Conservation (phyloP, 2,329 filamentous ascomycete genomes). For the Cyclaneusma minus region DNA sequence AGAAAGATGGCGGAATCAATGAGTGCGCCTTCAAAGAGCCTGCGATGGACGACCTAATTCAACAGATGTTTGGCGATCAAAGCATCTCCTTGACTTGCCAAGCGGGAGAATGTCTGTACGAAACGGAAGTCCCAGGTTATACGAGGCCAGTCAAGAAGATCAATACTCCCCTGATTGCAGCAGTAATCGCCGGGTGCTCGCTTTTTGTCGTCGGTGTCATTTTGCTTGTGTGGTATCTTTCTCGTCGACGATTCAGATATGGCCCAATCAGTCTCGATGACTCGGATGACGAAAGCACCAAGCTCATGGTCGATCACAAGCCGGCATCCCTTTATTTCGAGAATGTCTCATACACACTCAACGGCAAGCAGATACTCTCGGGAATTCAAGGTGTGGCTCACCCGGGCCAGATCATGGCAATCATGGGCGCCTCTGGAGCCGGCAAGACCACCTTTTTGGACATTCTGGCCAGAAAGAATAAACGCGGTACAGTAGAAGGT, state of each 20-base stretch:
- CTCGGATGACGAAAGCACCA: slow-evolving; percentile 72
- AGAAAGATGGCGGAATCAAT: slow-evolving; percentile 45
- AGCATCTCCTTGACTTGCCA: slow-evolving; percentile 74
- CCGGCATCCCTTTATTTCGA: slow-evolving; percentile 80
- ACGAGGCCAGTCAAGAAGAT: slow-evolving; percentile 79
- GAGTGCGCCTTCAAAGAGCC: slow-evolving; percentile 79
- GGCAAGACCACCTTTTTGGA: slow-evolving; percentile 97
- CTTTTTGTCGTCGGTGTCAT: slow-evolving; percentile 84
- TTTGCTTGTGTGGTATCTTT: slow-evolving; percentile 73
- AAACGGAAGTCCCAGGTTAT: slow-evolving; percentile 87
- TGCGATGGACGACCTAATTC: slow-evolving; percentile 82
- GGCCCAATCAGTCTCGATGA: slow-evolving; percentile 74
- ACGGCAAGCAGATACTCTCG: slow-evolving; percentile 72
- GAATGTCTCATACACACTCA: slow-evolving; percentile 72
- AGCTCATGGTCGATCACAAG: slow-evolving; percentile 82
- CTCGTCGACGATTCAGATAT: slow-evolving; percentile 53
- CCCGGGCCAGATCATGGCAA: slow-evolving; percentile 88
- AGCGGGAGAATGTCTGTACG: slow-evolving; percentile 83
- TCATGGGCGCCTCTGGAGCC: slow-evolving; percentile 96
- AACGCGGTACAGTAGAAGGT: slow-evolving; percentile 63
- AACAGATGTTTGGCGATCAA: slow-evolving; percentile 74
- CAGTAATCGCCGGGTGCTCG: slow-evolving; percentile 73
- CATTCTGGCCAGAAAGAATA: slow-evolving; percentile 93
- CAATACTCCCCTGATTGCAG: slow-evolving; percentile 90
- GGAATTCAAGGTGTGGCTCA: slow-evolving; percentile 75